These are phyloP conservation scores for Thermomucor indicae-seudaticae DNA, from an alignment of 371 early-diverging fungal genomes.

Conservation along the genomic window DNA sequence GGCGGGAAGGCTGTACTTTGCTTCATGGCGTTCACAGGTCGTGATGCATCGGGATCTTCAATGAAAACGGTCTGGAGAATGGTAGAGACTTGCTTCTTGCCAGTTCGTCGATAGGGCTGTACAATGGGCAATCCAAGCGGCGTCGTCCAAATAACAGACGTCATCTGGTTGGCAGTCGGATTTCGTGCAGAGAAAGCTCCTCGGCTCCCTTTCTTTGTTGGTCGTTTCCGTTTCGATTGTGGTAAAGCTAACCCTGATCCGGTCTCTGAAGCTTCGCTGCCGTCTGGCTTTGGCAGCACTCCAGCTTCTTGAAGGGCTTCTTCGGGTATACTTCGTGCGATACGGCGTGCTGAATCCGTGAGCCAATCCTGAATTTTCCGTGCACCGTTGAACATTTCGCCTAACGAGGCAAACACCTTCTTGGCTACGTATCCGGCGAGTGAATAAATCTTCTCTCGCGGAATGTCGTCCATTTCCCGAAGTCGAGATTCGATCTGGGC, in stretches of 20 bases:
- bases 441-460: constrained; percentile 44
- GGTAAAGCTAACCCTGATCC: no score
- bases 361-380: constrained; percentile 92
- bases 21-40: constrained; percentile 87
- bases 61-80: constrained; percentile 79
- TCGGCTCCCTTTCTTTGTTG: constrained; percentile 9
- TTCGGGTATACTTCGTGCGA: constrained; percentile 76
- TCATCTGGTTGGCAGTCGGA: constrained; percentile 61
- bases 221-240: background rate
- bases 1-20: constrained; percentile 98
- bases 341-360: constrained; percentile 81
- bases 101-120: constrained; percentile 89
- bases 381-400: constrained; percentile 89
- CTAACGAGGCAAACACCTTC: constrained; percentile 82
- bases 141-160: constrained; percentile 95
- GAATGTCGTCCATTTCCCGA: constrained; percentile 64
- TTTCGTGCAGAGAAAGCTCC: constrained; percentile 45
- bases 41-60: constrained; percentile 61
- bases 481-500: constrained; percentile 85
- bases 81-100: constrained; percentile 65
- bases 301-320: constrained; percentile 53
- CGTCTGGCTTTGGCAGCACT: constrained; percentile 6
- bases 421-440: constrained; percentile 74
- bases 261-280: constrained; percentile 1
- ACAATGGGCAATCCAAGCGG: constrained; percentile 94